These are phyloP conservation scores for Epichloe coenophiala DNA, from an alignment of 2,329 filamentous ascomycete species.

Conservation along the genomic window DNA sequence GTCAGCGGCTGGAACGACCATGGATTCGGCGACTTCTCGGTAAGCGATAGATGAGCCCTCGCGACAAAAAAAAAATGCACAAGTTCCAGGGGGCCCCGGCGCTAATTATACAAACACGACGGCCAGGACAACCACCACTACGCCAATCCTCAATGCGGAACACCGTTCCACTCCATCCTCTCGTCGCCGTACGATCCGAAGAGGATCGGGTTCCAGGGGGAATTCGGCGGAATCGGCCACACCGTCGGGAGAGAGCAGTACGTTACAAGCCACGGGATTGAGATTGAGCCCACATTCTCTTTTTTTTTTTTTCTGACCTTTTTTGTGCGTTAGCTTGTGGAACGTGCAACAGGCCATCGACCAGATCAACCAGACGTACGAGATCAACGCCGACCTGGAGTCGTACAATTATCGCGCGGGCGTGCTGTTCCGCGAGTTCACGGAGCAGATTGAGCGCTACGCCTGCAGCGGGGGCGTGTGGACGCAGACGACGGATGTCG, in stretches of 20 bases:
- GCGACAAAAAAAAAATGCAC: background rate
- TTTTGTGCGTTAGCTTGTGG: constrained; percentile 38
- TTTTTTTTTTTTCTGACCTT: too few relatives aligned
- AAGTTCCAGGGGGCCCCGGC: background rate
- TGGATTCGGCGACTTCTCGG: constrained; percentile 49
- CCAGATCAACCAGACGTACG: constrained; percentile 53
- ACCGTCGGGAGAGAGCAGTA: constrained; percentile 50
- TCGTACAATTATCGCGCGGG: constrained; percentile 55
- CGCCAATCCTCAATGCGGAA: constrained; percentile 55
- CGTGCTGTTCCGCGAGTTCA: constrained; percentile 44
- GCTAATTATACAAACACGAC: too few relatives aligned
- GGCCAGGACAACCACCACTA: constrained; percentile 56
- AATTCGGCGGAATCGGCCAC: constrained; percentile 57
- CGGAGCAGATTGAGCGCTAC: constrained; percentile 44
- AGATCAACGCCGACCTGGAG: constrained; percentile 43
- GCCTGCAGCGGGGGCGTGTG: constrained; percentile 56
- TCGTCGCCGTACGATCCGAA: constrained; percentile 41
- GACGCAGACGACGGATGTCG: constrained; percentile 63
- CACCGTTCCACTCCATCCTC: constrained; percentile 48
- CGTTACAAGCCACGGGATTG: constrained; percentile 11
- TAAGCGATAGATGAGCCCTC: constrained; percentile 6
- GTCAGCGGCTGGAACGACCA: constrained; percentile 56
- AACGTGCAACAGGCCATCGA: constrained; percentile 45
- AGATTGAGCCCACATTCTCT: too few relatives aligned
- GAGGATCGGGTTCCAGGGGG: constrained; percentile 56